Evolutionary conservation across 2,329 filamentous ascomycete species (phyloP).

Genomic region (Penicillium italicum): DNA sequence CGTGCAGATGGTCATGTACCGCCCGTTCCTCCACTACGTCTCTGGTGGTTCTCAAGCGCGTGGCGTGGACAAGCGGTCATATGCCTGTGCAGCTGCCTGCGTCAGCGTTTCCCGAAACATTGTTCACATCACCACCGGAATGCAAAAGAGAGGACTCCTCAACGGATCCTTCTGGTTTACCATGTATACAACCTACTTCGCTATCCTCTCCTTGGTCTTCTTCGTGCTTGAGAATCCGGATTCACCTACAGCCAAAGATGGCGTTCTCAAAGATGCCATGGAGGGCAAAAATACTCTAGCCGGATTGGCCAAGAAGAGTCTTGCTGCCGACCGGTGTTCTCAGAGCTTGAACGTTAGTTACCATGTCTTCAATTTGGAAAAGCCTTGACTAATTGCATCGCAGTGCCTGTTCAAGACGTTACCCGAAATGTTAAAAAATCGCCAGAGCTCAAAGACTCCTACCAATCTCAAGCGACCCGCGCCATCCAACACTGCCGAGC

Average conservation of each 20-base stretch:
- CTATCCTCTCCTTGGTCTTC: conserved; percentile 61
- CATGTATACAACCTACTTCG: conserved; percentile 67
- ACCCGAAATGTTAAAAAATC: conserved; percentile 65
- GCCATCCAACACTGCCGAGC: conserved; percentile 27
- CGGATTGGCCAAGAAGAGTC: conserved; percentile 73
- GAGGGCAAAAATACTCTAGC: conserved; percentile 80
- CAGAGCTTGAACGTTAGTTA: conserved; percentile 66
- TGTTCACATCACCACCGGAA: conserved; percentile 62
- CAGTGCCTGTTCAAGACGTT: conserved; percentile 80
- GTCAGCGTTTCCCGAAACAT: conserved; percentile 65
- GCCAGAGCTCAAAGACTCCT: conserved; percentile 46
- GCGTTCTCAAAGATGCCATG: conserved; percentile 75
- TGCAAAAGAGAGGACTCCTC: conserved; percentile 59
- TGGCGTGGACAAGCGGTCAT: conserved; percentile 58
- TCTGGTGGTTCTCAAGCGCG: conserved; percentile 50
- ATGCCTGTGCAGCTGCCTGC: conserved; percentile 63
- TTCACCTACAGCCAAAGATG: conserved; percentile 61
- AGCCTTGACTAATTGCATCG: conserved; percentile 6
- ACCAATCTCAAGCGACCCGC: conserved; percentile 49
- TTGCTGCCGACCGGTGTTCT: conserved; percentile 85
- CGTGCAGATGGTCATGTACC: conserved; percentile 62
- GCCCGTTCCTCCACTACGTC: conserved; percentile 63
- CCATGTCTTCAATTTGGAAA: neutral
- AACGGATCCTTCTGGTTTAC: conserved; percentile 65
- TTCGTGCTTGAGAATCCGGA: conserved; percentile 64